Conservation (phyloP, 202 grass and related monocot species). For the Bolboschoenoplectus hybrid region DNA sequence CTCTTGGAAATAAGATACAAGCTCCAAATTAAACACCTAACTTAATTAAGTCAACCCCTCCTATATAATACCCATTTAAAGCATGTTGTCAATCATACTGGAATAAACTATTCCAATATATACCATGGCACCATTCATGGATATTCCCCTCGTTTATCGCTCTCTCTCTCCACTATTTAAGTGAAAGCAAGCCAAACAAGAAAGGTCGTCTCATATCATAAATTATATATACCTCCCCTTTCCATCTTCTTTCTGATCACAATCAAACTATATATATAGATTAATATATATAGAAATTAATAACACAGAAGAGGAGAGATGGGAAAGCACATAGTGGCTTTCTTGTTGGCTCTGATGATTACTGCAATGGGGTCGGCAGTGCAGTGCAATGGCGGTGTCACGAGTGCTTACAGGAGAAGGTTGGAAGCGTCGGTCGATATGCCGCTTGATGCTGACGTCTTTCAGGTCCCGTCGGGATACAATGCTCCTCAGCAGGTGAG, state of each 20-base stretch:
- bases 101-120: background rate
- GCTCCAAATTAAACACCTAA: background rate
- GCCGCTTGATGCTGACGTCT: slow-evolving; percentile 83
- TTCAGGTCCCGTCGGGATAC: slow-evolving; percentile 63
- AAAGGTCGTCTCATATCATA: background rate
- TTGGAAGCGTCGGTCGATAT: slow-evolving; percentile 64
- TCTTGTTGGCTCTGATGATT: slow-evolving; percentile 21
- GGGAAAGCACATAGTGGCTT: background rate
- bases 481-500: slow-evolving; percentile 87
- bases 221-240: background rate
- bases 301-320: slow-evolving; percentile 29
- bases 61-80: too few relatives aligned
- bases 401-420: slow-evolving; percentile 62
- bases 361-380: slow-evolving; percentile 23
- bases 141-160: slow-evolving; percentile 20
- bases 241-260: too few relatives aligned
- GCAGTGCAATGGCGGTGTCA: slow-evolving; percentile 42
- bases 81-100: background rate
- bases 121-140: background rate
- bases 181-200: slow-evolving; percentile 10
- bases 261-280: background rate
- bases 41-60: background rate
- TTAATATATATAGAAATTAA: slow-evolving; percentile 41
- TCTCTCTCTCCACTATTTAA: background rate
- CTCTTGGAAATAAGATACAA: background rate